Base-by-base conservation (phyloP, 2,329 filamentous ascomycete species). In the Alternaria brassicae region DNA sequence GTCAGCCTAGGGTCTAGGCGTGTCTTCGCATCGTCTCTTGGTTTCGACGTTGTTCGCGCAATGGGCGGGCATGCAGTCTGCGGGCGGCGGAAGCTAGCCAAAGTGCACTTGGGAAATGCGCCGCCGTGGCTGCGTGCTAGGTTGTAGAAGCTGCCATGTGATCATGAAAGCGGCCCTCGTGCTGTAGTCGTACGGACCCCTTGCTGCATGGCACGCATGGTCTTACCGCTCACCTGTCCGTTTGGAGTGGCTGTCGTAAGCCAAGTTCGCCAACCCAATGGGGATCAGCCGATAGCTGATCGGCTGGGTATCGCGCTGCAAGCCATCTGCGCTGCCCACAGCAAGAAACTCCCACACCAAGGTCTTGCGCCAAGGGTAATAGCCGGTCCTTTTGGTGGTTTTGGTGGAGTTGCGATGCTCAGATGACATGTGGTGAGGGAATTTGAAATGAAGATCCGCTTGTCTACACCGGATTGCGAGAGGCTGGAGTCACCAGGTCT, bases 1-100 rank as follows among this genome's bases (percentile, higher is more conserved):
- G 27, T 52, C 49, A 52, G 49, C 49, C 49, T 27, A 52, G 37
- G 28, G 37, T 37, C 32, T 52, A 30, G 49, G 49, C 49, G 27
- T 48, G 44, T 25, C 44, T 48, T 34, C 19, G 44, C 44, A 48
- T n/a, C 28, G 44, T 34, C 28, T 48, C 44, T 48, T 36, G 44
- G 44, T 23, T 52, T 52, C 37, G 37, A 34, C 21, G 19, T 48
- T 48, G 28, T 34, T 32, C 32, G 13, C 44, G 30, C 44, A 13
- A 15, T 34, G 44, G 44, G 37, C 37, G 37, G 37, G 10, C 37
- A 23, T 23, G 19, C 37, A 40, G 19, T 19, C 19, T 21, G 30
- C 44, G 44, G 44, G 44, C 44, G 21, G 44, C 44, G 44, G 44
- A 48, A 48, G 44, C 44, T 48, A 48, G 30, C 44, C 12, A 5